Percentiles rank a stretch among this genome's conserved stretches.
phyloP scores from a whole-genome alignment of 495 filamentous ascomycete genomes.

The Hypoxylon perforatum region DNA sequence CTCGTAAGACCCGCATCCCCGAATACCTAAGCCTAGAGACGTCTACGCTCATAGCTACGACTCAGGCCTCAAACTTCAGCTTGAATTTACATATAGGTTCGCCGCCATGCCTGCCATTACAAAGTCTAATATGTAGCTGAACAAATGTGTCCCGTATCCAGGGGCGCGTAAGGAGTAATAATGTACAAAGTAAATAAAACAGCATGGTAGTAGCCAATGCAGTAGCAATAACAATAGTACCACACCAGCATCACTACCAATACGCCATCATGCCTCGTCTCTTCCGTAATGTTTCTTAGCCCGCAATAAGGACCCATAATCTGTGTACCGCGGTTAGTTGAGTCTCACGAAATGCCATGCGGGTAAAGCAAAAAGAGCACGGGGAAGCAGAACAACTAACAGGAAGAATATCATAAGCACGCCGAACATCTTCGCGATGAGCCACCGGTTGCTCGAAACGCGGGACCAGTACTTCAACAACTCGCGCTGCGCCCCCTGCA shows the following conservation, averaged over 20 bases:
- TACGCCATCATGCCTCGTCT: constrained; percentile 8
- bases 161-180: constrained; percentile 24
- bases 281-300: constrained; percentile 37
- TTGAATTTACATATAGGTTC: constrained; percentile 7
- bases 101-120: constrained; percentile 36
- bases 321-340: constrained; percentile 24
- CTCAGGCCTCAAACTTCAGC: not conserved
- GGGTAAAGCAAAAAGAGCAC: not conserved
- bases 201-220: not conserved
- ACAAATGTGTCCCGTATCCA: constrained; percentile 14
- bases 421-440: constrained; percentile 99
- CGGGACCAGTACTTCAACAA: constrained; percentile 95
- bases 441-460: constrained; percentile 93
- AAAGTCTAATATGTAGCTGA: constrained; percentile 35
- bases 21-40: not conserved
- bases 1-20: too few relatives aligned
- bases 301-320: constrained; percentile 53
- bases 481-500: constrained; percentile 94
- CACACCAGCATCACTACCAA: constrained; percentile 36
- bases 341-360: not conserved
- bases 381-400: constrained; percentile 44
- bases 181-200: constrained; percentile 31
- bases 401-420: constrained; percentile 71
- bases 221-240: constrained; percentile 21
- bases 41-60: not conserved